phyloP scores from a whole-genome alignment of 2,329 filamentous ascomycete genomes.

The Trichocomaceae sp. region DNA sequence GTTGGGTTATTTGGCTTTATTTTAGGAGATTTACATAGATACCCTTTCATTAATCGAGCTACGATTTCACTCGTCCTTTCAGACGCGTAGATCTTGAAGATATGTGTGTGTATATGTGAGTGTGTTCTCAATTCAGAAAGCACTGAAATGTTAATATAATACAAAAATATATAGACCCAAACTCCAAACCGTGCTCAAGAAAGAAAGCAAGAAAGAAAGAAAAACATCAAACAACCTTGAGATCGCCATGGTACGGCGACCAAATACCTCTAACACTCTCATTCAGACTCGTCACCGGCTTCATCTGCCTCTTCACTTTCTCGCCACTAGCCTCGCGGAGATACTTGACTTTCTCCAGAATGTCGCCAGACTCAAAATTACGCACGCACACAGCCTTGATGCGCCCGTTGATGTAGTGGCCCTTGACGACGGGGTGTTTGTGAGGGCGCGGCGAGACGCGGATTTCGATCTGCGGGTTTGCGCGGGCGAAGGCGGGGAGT shows the following conservation, averaged over 20 bases:
- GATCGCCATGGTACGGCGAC: constrained; percentile 56
- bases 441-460: constrained; percentile 82
- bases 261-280: constrained; percentile 61
- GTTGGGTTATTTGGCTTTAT: constrained; percentile 2
- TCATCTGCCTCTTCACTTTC: constrained; percentile 48
- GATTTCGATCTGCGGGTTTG: constrained; percentile 86
- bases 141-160: neutral
- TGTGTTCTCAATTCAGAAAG: neutral
- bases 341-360: constrained; percentile 65
- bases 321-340: constrained; percentile 43
- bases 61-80: no score
- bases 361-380: constrained; percentile 73
- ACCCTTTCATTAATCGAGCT: neutral
- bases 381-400: constrained; percentile 81
- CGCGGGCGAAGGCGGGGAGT: constrained; percentile 69
- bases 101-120: neutral
- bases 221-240: constrained; percentile 37
- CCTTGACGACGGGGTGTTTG: constrained; percentile 81
- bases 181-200: constrained; percentile 13
- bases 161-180: neutral
- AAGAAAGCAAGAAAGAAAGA: neutral
- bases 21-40: constrained; percentile 8
- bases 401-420: constrained; percentile 86
- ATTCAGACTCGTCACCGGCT: constrained; percentile 55
- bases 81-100: no score